Evolutionary conservation across 2,329 filamentous ascomycete genomes (phyloP).

Genomic region (Daldinia sp.): DNA sequence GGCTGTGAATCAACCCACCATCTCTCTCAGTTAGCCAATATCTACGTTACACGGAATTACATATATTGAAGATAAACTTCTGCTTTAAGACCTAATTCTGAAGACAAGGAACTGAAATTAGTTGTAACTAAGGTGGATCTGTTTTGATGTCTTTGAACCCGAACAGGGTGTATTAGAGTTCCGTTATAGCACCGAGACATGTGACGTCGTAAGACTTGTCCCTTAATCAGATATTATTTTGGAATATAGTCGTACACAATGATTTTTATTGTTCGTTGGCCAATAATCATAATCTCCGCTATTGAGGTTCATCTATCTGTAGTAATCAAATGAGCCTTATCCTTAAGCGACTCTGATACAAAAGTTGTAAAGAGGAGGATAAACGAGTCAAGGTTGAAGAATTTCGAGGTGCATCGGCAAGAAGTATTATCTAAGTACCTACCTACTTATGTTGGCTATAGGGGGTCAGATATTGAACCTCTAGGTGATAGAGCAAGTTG

Average conservation of each 20-base stretch:
- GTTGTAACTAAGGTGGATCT: neutral
- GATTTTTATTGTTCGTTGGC: neutral
- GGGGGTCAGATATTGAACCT: neutral
- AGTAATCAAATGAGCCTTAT: neutral
- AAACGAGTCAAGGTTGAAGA: neutral
- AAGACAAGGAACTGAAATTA: neutral
- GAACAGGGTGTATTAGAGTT: neutral
- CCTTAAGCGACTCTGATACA: neutral
- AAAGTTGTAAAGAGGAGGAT: neutral
- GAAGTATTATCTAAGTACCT: neutral
- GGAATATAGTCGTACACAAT: neutral
- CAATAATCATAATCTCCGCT: neutral
- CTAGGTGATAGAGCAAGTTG: neutral
- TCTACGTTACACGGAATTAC: no score
- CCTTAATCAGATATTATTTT: neutral
- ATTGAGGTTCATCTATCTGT: neutral
- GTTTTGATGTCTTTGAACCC: neutral
- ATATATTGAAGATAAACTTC: no score
- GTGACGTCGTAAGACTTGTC: neutral
- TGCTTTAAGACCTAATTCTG: neutral
- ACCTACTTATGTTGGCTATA: no score
- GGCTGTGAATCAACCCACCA: neutral
- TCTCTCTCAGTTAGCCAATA: neutral
- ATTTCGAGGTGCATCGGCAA: no score
- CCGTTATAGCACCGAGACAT: constrained; percentile 1